These are phyloP conservation scores for Sanguinoderma infundibulare DNA, from an alignment of 1,284 basidiomycete genomes.

Conservation along the genomic window DNA sequence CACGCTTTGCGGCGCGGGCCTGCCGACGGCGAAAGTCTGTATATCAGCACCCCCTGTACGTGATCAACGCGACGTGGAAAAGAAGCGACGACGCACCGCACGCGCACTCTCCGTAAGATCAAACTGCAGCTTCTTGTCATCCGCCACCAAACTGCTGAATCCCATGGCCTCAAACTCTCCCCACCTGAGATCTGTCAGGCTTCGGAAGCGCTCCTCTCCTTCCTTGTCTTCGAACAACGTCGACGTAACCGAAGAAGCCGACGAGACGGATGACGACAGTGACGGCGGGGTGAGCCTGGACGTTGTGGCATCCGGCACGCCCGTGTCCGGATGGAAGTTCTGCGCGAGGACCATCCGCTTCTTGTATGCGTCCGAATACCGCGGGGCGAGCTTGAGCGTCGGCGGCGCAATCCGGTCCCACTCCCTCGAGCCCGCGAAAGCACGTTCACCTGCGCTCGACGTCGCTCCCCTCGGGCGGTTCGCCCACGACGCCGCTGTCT, in stretches of 20 bases:
- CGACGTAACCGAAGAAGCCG: constrained; percentile 34
- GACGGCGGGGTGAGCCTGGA: constrained; percentile 33
- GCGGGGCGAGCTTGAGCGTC: constrained; percentile 54
- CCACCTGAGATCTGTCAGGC: constrained; percentile 85
- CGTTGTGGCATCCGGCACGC: constrained; percentile 28
- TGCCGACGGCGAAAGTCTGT: constrained; percentile 34
- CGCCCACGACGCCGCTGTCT: constrained; percentile 75
- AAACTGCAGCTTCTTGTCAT: constrained; percentile 80
- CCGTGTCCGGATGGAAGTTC: constrained; percentile 59
- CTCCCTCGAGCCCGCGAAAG: constrained; percentile 64
- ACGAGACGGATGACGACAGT: constrained; percentile 35
- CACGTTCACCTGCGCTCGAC: constrained; percentile 38
- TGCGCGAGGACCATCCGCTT: constrained; percentile 71
- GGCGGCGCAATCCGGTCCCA: constrained; percentile 72
- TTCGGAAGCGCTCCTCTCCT: constrained; percentile 74
- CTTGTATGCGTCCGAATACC: constrained; percentile 73
- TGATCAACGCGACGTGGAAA: not conserved
- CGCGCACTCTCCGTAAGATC: constrained; percentile 87
- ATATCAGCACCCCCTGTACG: not conserved
- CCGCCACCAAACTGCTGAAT: constrained; percentile 59
- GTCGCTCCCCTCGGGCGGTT: constrained; percentile 37
- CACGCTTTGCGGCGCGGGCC: constrained; percentile 73
- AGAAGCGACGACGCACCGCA: constrained; percentile 53
- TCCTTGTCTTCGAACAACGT: constrained; percentile 40
- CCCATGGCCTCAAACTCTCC: constrained; percentile 85